phyloP scores from a whole-genome alignment of 345 rosid genomes.

The Syzygium grande region DNA sequence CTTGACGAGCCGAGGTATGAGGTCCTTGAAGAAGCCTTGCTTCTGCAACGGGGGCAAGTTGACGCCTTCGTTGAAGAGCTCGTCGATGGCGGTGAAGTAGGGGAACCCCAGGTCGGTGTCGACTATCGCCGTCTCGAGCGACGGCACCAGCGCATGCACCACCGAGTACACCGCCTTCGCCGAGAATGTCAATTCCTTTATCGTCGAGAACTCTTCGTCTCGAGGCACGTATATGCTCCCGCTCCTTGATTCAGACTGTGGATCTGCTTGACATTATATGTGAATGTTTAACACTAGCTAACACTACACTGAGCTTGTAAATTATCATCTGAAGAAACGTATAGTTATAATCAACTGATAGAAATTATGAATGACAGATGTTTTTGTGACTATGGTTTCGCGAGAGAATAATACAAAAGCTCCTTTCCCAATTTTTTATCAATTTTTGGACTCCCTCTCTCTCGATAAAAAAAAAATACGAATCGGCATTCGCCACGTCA shows the following conservation, averaged over 20 bases:
- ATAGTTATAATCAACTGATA: neutral
- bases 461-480: neutral
- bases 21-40: conserved; percentile 24
- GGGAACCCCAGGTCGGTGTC: conserved; percentile 49
- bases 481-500: neutral
- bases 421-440: neutral
- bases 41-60: conserved; percentile 14
- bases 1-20: conserved; percentile 55
- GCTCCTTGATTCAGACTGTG: conserved; percentile 32
- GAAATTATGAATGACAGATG: neutral
- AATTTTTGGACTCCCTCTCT: neutral
- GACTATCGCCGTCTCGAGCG: conserved; percentile 28
- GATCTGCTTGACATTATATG: conserved; percentile 22
- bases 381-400: neutral
- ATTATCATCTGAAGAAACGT: neutral
- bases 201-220: conserved; percentile 60
- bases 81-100: conserved; percentile 53
- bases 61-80: conserved; percentile 52
- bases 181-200: conserved; percentile 41
- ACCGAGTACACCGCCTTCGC: conserved; percentile 52
- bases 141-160: conserved; percentile 47
- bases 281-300: neutral
- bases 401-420: neutral
- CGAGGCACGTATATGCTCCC: conserved; percentile 53
- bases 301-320: neutral